These are phyloP conservation scores for Bipolaris sorokiniana DNA, from an alignment of 2,329 filamentous ascomycete species.

Conservation along the genomic window DNA sequence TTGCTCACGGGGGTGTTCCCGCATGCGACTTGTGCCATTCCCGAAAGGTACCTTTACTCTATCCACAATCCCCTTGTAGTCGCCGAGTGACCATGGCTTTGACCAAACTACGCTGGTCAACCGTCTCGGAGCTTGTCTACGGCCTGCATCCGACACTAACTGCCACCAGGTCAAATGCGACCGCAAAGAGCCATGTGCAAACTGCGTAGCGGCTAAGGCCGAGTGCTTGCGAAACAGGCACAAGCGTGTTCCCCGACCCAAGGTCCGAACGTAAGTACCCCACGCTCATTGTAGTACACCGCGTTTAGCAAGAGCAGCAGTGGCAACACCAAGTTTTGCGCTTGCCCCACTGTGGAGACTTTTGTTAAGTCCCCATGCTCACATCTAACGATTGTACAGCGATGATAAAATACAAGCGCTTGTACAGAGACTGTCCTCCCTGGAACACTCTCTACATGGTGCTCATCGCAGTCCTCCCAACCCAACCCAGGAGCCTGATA, in stretches of 20 bases:
- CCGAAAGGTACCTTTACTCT: conserved; percentile 9
- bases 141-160: conserved; percentile 1
- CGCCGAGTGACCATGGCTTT: no score
- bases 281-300: not conserved
- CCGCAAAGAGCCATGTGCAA: conserved; percentile 43
- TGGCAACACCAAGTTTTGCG: not conserved
- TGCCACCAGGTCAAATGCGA: conserved; percentile 42
- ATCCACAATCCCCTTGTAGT: not conserved
- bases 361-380: not conserved
- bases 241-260: conserved; percentile 34
- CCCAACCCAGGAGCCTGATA: conserved; percentile 5
- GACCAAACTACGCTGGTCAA: no score
- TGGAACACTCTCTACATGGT: conserved; percentile 33
- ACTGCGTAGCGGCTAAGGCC: conserved; percentile 33
- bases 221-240: conserved; percentile 43
- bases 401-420: conserved; percentile 42
- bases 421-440: conserved; percentile 34
- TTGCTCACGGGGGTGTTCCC: conserved; percentile 38
- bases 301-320: not conserved
- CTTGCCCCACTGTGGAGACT: not conserved
- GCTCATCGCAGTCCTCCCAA: conserved; percentile 16
- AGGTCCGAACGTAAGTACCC: conserved; percentile 33
- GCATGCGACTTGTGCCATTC: conserved; percentile 43
- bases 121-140: no score
- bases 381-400: conserved; percentile 13